Evolutionary conservation across 768 basidiomycete genomes (phyloP), one percentile per base, ranked within the genome.

Genomic region (Lactifluus piperatus): DNA sequence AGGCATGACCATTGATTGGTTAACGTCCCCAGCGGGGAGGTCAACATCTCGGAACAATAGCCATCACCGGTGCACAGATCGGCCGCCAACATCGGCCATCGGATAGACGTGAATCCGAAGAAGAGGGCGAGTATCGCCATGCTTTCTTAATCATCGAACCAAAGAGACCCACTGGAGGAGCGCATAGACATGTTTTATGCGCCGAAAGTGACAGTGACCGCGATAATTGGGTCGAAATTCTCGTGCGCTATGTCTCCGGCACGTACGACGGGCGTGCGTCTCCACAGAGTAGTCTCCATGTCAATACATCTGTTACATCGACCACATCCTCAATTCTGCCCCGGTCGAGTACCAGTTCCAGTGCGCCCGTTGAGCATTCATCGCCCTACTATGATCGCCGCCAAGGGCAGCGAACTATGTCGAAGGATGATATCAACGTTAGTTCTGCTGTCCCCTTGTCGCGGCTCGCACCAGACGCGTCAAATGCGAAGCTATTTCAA

Each of bases 61-160:
- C 74, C 48, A 84, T 99, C 57, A 86, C 89, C n/a, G 86, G 86
- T 44, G 94, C 97, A 27, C 92, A 97, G 68, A 98, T 99, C 59
- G 97, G 95, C 10, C 85, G 95, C 30, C 97, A 98, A 68, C 91
- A 97, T 68, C 80, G 81, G 64, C 79, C 78, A 43, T 70, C 79
- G 56, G 79, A 74, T 63, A 69, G 75, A 60, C 68, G 81, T 8
- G 74, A 77, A 44, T 74, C 78, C 1, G 86, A 88, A 61, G 92
- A 94, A 54, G 93, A 97, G 66, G 91, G 91, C 68, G 90, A 95
- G 64, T 97, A 97, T 65, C 83, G 94, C 24, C 97, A 99, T 69
- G 97, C 97, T 1, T 97, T 99, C 74, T 83, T 99, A 62, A 91
- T 99, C 67, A 92, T 98, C 61, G 94, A 97, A 71, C 83, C 83